These are phyloP conservation scores for Alternaria sp. DNA, from an alignment of 2,329 filamentous ascomycete species.

Conservation along the genomic window DNA sequence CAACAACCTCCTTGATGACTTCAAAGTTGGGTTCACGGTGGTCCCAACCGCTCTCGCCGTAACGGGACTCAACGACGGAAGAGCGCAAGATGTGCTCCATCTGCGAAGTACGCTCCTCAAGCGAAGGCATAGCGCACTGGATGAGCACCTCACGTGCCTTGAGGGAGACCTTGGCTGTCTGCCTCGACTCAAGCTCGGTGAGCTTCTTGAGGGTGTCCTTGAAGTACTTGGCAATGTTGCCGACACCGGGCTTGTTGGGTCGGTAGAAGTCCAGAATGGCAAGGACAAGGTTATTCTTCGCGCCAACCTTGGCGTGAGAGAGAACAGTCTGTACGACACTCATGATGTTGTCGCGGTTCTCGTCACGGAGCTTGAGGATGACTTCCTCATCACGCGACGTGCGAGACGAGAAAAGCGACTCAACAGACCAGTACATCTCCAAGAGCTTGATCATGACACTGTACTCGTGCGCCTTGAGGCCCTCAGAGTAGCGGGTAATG, in stretches of 20 bases:
- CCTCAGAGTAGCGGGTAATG: constrained; percentile 80
- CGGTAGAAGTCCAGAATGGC: constrained; percentile 93
- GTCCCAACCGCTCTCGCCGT: constrained; percentile 96
- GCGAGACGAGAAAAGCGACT: constrained; percentile 85
- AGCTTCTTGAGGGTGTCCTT: constrained; percentile 81
- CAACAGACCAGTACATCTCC: constrained; percentile 80
- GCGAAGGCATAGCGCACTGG: constrained; percentile 91
- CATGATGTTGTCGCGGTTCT: constrained; percentile 89
- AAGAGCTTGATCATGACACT: constrained; percentile 80
- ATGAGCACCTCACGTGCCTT: constrained; percentile 98
- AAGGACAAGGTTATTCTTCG: constrained; percentile 92
- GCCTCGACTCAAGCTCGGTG: constrained; percentile 86
- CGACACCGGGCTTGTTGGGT: constrained; percentile 89
- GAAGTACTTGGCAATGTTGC: constrained; percentile 88
- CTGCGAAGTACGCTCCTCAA: constrained; percentile 92
- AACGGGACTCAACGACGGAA: constrained; percentile 94
- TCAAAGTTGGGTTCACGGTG: constrained; percentile 91
- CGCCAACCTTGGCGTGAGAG: constrained; percentile 88
- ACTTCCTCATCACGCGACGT: constrained; percentile 91
- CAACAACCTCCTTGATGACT: constrained; percentile 94
- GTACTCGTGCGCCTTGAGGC: constrained; percentile 89
- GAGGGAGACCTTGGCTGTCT: constrained; percentile 91
- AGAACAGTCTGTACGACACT: constrained; percentile 88
- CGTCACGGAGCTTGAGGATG: constrained; percentile 89
- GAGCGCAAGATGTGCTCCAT: constrained; percentile 99